Conservation (phyloP, 2,329 filamentous ascomycete genomes). For the Fusarium torulosum region DNA sequence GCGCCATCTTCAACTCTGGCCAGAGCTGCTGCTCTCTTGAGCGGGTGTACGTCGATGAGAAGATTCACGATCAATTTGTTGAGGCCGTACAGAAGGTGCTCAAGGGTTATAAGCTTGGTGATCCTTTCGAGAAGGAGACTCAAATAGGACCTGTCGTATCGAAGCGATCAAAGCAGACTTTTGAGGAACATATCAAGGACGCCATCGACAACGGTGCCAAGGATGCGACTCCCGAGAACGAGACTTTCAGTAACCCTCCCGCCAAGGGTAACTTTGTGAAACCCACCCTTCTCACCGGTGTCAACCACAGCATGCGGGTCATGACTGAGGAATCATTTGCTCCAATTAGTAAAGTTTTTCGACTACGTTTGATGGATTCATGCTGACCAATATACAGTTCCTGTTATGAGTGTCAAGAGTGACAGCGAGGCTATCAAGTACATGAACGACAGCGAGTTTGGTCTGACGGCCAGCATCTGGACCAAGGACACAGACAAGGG, state of each 20-base stretch:
- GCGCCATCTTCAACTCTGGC: slow-evolving; percentile 97
- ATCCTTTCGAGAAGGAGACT: slow-evolving; percentile 82
- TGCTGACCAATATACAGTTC: slow-evolving; percentile 52
- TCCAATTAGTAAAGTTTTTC: slow-evolving; percentile 34
- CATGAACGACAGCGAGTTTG: slow-evolving; percentile 97
- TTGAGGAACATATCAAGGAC: slow-evolving; percentile 83
- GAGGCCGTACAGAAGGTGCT: slow-evolving; percentile 83
- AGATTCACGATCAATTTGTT: slow-evolving; percentile 86
- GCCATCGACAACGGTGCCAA: slow-evolving; percentile 86
- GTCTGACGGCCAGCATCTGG: slow-evolving; percentile 97
- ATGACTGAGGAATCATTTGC: slow-evolving; percentile 98
- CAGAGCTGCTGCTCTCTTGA: slow-evolving; percentile 97
- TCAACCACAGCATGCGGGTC: slow-evolving; percentile 85
- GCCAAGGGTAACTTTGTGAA: slow-evolving; percentile 88
- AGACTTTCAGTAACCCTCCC: slow-evolving; percentile 78
- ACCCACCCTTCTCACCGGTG: slow-evolving; percentile 83
- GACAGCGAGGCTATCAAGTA: slow-evolving; percentile 84
- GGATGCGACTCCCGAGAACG: slow-evolving; percentile 85
- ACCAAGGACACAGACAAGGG: slow-evolving; percentile 85
- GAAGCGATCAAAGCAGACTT: slow-evolving; percentile 79
- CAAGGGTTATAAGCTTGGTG: slow-evolving; percentile 85
- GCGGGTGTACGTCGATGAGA: slow-evolving; percentile 89
- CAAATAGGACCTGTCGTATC: slow-evolving; percentile 92
- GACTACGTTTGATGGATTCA: neutral
- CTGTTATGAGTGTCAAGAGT: slow-evolving; percentile 85